A percentile compares a stretch with the other conserved stretches of the same genome.
phyloP scores from a whole-genome alignment of 2,329 filamentous ascomycete genomes.

The Hypoxylon sp. region DNA sequence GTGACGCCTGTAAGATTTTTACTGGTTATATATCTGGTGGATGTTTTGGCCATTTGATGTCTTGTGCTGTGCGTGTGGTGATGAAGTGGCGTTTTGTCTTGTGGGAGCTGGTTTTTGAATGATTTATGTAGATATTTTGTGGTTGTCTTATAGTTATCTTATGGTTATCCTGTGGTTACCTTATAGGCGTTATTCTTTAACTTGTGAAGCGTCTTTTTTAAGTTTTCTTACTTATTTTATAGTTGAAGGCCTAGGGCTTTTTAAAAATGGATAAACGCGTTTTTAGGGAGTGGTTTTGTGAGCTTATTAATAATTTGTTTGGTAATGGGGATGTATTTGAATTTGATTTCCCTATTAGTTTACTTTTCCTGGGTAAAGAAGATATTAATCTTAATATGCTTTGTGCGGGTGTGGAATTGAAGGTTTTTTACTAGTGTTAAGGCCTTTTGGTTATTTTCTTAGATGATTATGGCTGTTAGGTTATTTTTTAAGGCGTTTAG shows the following conservation, averaged over 20 bases:
- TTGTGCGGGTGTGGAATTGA: conserved; percentile 9
- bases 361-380: conserved; percentile 17
- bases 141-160: no score
- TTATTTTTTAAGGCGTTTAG: conserved; percentile 17
- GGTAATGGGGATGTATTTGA: not conserved
- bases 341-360: conserved; percentile 5
- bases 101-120: no score
- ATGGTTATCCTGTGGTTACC: no score
- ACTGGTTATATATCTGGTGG: no score
- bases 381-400: conserved; percentile 20
- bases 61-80: no score
- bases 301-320: not conserved
- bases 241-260: not conserved
- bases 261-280: not conserved
- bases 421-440: conserved; percentile 19
- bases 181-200: no score
- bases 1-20: no score
- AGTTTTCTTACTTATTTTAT: no score
- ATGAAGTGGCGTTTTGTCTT: no score
- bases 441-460: conserved; percentile 16
- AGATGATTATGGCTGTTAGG: conserved; percentile 18
- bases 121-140: no score
- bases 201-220: no score
- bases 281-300: not conserved
- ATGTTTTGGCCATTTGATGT: no score